Percentiles rank a stretch among this genome's conserved stretches.
phyloP scores from a whole-genome alignment of 108 stramenopile species.

The Fistulifera pelliculosa region DNA sequence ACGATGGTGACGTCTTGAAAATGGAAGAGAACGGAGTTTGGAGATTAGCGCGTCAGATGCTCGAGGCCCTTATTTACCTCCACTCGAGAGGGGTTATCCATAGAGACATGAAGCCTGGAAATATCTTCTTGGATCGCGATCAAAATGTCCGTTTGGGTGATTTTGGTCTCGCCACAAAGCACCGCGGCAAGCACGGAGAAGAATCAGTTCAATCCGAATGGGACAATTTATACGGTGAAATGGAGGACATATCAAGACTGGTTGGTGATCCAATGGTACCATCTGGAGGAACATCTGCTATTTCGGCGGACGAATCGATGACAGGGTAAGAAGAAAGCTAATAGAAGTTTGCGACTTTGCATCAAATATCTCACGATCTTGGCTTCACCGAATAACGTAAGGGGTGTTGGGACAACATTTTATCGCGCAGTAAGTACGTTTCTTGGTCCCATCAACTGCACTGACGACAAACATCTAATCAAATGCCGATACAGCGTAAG shows the following conservation, averaged over 20 bases:
- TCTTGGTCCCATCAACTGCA: no score
- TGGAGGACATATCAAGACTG: slow-evolving; percentile 39
- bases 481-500: no score
- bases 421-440: slow-evolving; percentile 10
- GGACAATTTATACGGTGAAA: slow-evolving; percentile 38
- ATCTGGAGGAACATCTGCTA: neutral
- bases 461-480: no score
- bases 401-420: slow-evolving; percentile 71
- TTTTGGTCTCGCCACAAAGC: slow-evolving; percentile 60
- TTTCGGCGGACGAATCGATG: slow-evolving; percentile 32
- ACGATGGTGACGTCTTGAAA: slow-evolving; percentile 34
- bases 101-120: slow-evolving; percentile 58
- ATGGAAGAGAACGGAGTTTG: slow-evolving; percentile 46
- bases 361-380: no score
- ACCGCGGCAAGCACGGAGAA: slow-evolving; percentile 8
- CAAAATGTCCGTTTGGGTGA: slow-evolving; percentile 61
- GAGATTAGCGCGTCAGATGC: slow-evolving; percentile 63
- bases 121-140: slow-evolving; percentile 56
- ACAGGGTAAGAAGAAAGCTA: slow-evolving; percentile 51
- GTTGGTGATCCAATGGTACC: slow-evolving; percentile 13
- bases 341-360: no score
- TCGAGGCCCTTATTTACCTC: slow-evolving; percentile 72
- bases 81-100: slow-evolving; percentile 59
- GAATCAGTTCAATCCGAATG: slow-evolving; percentile 25
- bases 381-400: no score